Conservation (phyloP, 2,329 filamentous ascomycete species). For the Penicillium sp. region DNA sequence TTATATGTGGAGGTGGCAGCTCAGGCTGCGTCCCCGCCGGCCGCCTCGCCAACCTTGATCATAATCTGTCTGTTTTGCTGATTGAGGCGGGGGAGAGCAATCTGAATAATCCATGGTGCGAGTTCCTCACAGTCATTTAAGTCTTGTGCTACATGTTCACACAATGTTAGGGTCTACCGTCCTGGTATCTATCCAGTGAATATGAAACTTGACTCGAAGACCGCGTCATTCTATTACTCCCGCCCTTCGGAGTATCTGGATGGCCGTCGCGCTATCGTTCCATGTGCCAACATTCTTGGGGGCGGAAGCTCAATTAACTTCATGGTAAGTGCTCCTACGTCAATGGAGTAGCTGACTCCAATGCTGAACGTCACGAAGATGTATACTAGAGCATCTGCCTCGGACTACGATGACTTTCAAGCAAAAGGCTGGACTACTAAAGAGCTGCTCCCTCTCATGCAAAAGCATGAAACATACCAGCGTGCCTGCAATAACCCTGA, state of each 20-base stretch:
- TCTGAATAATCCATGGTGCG: constrained; percentile 69
- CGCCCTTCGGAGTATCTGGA: constrained; percentile 69
- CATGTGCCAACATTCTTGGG: constrained; percentile 69
- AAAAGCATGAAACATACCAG: constrained; percentile 78
- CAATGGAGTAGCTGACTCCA: not conserved
- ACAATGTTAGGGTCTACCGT: constrained; percentile 60
- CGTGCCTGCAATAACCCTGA: constrained; percentile 59
- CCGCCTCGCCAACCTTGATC: constrained; percentile 70
- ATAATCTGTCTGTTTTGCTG: constrained; percentile 67
- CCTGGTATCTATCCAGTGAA: constrained; percentile 75
- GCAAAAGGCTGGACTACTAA: constrained; percentile 76
- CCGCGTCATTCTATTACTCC: constrained; percentile 77
- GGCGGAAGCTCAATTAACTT: constrained; percentile 76
- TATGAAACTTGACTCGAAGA: constrained; percentile 78
- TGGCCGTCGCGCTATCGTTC: constrained; percentile 70
- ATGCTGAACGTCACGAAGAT: constrained; percentile 46
- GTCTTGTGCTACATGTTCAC: not conserved
- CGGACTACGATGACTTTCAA: constrained; percentile 76
- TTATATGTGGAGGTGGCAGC: constrained; percentile 73
- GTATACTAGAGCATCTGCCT: constrained; percentile 70
- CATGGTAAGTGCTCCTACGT: constrained; percentile 51
- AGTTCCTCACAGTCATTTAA: not conserved
- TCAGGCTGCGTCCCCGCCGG: constrained; percentile 43
- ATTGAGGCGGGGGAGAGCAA: constrained; percentile 72
- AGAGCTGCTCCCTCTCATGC: constrained; percentile 73